A percentile compares a stretch with the other conserved stretches of the same genome.
Evolutionary conservation across 495 filamentous ascomycete genomes (phyloP).

Genomic region (Coniosporium apollinis): DNA sequence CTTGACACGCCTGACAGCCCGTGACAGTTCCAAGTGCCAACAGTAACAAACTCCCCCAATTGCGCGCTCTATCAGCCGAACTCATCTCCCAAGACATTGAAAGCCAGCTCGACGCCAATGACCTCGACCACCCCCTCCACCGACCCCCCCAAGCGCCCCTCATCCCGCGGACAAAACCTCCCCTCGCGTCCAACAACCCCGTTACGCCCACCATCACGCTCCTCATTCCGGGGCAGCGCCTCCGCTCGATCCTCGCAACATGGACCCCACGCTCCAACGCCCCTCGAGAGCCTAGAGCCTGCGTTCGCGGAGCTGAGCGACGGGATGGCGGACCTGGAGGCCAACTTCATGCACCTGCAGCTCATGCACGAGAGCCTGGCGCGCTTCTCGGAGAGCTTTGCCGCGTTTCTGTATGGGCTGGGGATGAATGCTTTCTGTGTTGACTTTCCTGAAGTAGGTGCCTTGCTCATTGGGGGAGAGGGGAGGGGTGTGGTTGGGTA

Average conservation of each 20-base stretch:
- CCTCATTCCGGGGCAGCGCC: conserved; percentile 54
- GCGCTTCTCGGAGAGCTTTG: conserved; percentile 91
- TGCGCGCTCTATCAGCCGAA: not conserved
- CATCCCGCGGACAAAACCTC: conserved; percentile 28
- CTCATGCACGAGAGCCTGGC: conserved; percentile 92
- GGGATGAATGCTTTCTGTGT: conserved; percentile 99
- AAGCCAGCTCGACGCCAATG: not conserved
- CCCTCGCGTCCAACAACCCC: conserved; percentile 81
- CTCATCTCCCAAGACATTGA: not conserved
- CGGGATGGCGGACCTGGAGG: conserved; percentile 86
- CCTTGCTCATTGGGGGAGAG: too few relatives aligned
- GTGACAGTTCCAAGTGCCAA: too few relatives aligned
- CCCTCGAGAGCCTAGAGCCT: conserved; percentile 69
- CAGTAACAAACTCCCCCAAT: not conserved
- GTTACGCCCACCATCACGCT: conserved; percentile 77
- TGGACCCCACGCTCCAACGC: conserved; percentile 25
- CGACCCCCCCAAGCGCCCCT: conserved; percentile 9
- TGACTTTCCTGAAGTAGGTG: conserved; percentile 77
- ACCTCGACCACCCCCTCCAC: conserved; percentile 10
- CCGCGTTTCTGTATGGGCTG: conserved; percentile 82
- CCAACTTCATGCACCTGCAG: conserved; percentile 94
- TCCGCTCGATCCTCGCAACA: too few relatives aligned
- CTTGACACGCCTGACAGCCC: too few relatives aligned
- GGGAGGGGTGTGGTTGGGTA: too few relatives aligned
- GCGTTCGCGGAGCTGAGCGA: conserved; percentile 88